phyloP scores from a whole-genome alignment of 805 yeast species.

The Geotrichum ghanense region DNA sequence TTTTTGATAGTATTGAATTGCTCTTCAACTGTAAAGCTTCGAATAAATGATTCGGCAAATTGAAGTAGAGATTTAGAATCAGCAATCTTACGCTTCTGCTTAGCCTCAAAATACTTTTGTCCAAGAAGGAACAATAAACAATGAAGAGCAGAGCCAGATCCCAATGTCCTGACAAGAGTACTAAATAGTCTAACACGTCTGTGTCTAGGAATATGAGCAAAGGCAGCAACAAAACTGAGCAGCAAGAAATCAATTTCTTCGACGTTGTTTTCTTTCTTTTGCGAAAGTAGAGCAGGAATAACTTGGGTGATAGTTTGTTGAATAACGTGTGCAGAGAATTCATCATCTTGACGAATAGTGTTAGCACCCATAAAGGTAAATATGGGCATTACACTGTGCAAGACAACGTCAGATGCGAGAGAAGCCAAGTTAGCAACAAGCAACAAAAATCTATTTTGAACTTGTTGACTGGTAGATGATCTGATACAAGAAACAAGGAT shows the following conservation, averaged over 20 bases:
- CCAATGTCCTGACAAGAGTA: conserved; percentile 69
- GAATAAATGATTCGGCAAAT: conserved; percentile 59
- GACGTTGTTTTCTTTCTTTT: conserved; percentile 28
- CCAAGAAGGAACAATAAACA: conserved; percentile 69
- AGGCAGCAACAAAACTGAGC: conserved; percentile 87
- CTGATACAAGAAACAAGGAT: conserved; percentile 84
- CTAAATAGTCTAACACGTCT: conserved; percentile 80
- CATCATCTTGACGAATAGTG: conserved; percentile 93
- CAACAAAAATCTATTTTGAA: conserved; percentile 75
- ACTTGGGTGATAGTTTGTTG: conserved; percentile 85
- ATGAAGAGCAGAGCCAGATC: conserved; percentile 54
- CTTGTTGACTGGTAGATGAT: conserved; percentile 83
- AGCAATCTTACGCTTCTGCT: conserved; percentile 43
- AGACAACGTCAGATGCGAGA: conserved; percentile 77
- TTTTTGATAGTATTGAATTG: conserved; percentile 28
- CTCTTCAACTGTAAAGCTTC: conserved; percentile 54
- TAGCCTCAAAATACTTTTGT: conserved; percentile 54
- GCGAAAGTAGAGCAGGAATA: conserved; percentile 72
- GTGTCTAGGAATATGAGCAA: conserved; percentile 92
- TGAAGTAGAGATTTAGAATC: conserved; percentile 63
- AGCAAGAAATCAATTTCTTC: conserved; percentile 73
- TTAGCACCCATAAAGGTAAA: conserved; percentile 99
- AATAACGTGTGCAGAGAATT: conserved; percentile 82
- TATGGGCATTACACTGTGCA: conserved; percentile 98
- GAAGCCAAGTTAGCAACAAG: conserved; percentile 83